Conservation (phyloP, 1,139 yeast genomes). For the Debaryomycetaceae sp. region DNA sequence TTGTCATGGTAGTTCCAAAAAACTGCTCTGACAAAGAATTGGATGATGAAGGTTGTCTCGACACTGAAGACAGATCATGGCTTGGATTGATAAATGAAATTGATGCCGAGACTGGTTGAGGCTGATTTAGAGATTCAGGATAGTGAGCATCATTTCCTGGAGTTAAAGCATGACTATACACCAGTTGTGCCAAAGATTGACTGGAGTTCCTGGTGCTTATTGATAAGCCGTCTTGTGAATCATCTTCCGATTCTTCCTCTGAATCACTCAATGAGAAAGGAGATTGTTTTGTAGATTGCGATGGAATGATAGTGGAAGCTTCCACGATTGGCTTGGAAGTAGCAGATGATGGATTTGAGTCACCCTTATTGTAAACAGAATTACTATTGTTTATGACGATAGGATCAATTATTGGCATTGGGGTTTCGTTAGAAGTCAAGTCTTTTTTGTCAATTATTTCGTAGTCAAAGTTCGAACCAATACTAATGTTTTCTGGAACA, state of each 20-base stretch:
- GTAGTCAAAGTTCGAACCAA: slow-evolving; percentile 41
- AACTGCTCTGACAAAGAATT: slow-evolving; percentile 34
- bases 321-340: slow-evolving; percentile 5
- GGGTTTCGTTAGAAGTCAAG: slow-evolving; percentile 8
- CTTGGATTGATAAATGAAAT: slow-evolving; percentile 31
- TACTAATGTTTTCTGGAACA: slow-evolving; percentile 42
- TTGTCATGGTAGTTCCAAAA: slow-evolving; percentile 19
- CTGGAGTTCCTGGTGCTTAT: slow-evolving; percentile 41
- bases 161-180: slow-evolving; percentile 29
- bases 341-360: slow-evolving; percentile 1
- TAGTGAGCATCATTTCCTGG: slow-evolving; percentile 12
- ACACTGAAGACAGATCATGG: slow-evolving; percentile 32
- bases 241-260: slow-evolving; percentile 16
- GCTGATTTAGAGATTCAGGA: slow-evolving; percentile 18
- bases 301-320: slow-evolving; percentile 2
- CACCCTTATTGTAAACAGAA: slow-evolving; percentile 5
- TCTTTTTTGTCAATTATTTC: slow-evolving; percentile 29
- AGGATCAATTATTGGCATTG: slow-evolving; percentile 23
- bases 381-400: slow-evolving; percentile 14
- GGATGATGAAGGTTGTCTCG: slow-evolving; percentile 43
- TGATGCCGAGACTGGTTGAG: slow-evolving; percentile 26
- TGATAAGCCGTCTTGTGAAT: slow-evolving; percentile 34
- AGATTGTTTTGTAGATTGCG: slow-evolving; percentile 4
- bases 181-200: slow-evolving; percentile 47
- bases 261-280: slow-evolving; percentile 19